Conservation (phyloP, 2,329 filamentous ascomycete species). For the Pseudocercospora crystallina region DNA sequence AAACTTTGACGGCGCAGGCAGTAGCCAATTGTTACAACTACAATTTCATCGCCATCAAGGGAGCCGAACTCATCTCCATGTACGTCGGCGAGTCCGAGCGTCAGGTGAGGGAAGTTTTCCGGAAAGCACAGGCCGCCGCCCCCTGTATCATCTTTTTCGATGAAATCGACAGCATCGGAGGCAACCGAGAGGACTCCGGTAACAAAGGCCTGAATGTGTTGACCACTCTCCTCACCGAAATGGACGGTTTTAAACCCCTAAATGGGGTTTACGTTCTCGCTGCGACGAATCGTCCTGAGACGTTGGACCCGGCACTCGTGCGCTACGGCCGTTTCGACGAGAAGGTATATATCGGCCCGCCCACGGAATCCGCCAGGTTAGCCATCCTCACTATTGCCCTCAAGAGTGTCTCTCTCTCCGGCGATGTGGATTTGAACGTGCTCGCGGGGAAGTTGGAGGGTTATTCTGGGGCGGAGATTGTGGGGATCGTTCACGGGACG, state of each 20-base stretch:
- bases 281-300: constrained; percentile 86
- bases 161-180: constrained; percentile 83
- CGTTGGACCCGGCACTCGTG: constrained; percentile 80
- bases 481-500: constrained; percentile 51
- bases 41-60: constrained; percentile 94
- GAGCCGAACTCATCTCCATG: constrained; percentile 90
- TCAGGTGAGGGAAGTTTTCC: constrained; percentile 79
- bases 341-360: constrained; percentile 81
- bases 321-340: constrained; percentile 83
- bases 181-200: constrained; percentile 53
- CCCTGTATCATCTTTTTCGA: constrained; percentile 97
- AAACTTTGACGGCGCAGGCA: constrained; percentile 88
- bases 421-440: constrained; percentile 64
- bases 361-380: constrained; percentile 68
- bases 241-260: constrained; percentile 88
- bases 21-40: constrained; percentile 86
- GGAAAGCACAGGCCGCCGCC: constrained; percentile 77
- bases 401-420: constrained; percentile 57
- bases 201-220: constrained; percentile 72
- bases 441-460: constrained; percentile 69
- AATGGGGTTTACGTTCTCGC: constrained; percentile 83
- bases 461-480: constrained; percentile 83
- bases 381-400: constrained; percentile 74
- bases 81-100: constrained; percentile 95
- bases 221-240: constrained; percentile 86